Base-by-base conservation (phyloP, 140 eudicot species). In the Flaveria floridana region DNA sequence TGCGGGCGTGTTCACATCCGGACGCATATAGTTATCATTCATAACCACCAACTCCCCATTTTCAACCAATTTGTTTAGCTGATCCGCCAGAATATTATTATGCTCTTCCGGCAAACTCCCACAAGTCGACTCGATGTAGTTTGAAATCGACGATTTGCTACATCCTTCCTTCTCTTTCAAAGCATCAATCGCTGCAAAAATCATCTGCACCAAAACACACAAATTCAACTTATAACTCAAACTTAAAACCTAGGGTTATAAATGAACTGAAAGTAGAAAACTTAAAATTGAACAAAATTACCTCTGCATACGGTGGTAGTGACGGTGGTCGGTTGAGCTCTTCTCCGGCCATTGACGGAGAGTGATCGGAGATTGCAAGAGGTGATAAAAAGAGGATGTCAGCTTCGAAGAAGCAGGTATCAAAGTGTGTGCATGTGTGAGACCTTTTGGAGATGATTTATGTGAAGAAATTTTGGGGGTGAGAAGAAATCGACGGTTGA, bases 111-210 rank as follows among this genome's bases (percentile, higher is more conserved):
- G 94, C 73, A 89, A 42, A 42, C 78, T 79, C 4, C 82, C 89
- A 52, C 89, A 91, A 10, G 87, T 87, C 11, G 96, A 78, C 68
- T 89, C 89, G 48, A 89, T 91, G 86, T 82, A 81, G 66, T 72
- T 85, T 5, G 89, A 84, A 19, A 91, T 89, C 3, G 96, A 50
- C 1, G 97, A 85, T 75, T 85, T 85, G 82, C 78, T 89, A 23
- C 86, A 71, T 0, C 94, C 96, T 28, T 85, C 89, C 6, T 81
- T 57, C n/a, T 78, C 85, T n/a, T 87, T 85, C 70, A 83, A 57
- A 2, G 91, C 74, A 75, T 87, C 94, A 62, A 91, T 59, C 20
- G 97, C 97, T 51, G 82, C 87, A 57, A 84, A 71, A 41, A 91
- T 85, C 89, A 91, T 86, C 97, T 91, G 81, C 73, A 71, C 37